Evolutionary conservation across 2,329 filamentous ascomycete genomes (phyloP), one percentile per base, ranked within the genome.

Genomic region (Botrytis aclada): DNA sequence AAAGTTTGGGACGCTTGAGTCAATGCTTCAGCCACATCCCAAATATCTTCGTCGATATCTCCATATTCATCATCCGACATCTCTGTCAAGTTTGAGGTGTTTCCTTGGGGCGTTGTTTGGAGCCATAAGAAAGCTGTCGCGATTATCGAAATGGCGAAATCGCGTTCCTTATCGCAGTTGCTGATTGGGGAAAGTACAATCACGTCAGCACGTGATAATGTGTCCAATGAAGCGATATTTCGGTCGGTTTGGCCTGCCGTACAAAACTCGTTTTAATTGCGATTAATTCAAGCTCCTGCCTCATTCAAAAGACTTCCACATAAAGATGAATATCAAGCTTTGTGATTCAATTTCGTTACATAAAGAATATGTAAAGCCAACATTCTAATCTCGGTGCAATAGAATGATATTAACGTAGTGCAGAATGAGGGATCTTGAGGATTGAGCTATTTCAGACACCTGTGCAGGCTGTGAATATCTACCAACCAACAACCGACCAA

Each of bases 21-120:
- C 18, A 71, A 61, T 32, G 69, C 69, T 71, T 73, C 70, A 7
- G 72, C 72, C 58, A 71, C 51, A 41, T 71, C 41, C 61, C 60
- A 73, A 41, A 65, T 39, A 45, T 71, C 69, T n/a, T 71, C 69
- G 43, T 65, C 67, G 14, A 73, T 71, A 45, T 71, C 72, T 60
- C 72, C 72, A 71, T 71, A 73, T 41, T 73, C 72, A 47, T 73
- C 51, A 47, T 71, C 72, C 22, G 64, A 69, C 71, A 72, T 72
- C 25, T 41, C 43, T 54, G 69, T 37, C 34, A n/a, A 60, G 39
- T 56, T 41, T 56, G 25, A 54, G n/a, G 45, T 67, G n/a, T 10
- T 69, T n/a, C 2, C 25, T 32, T 69, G 18, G 39, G 29, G 47
- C 43, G 20, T 43, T 56, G 18, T 22, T 6, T 9, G 18, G 10